Percentiles rank a stretch among this genome's conserved stretches.
Evolutionary conservation across 352 stramenopile genomes (phyloP).

Genomic region (Phytophthora meadii): DNA sequence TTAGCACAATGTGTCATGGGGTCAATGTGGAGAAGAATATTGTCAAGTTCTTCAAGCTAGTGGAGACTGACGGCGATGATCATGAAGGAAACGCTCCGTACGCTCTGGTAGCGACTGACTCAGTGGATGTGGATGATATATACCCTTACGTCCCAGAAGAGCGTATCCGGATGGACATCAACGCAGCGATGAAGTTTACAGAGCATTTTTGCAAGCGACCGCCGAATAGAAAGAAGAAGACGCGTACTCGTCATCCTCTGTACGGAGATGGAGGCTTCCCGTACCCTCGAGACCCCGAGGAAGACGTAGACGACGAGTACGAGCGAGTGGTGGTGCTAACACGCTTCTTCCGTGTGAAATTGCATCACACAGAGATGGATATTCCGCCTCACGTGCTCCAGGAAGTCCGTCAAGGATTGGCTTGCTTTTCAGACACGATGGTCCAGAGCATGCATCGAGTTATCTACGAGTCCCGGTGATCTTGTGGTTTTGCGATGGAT

Average conservation of each 20-base stretch:
- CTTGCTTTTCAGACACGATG: slow-evolving; percentile 48
- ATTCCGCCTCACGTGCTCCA: slow-evolving; percentile 39
- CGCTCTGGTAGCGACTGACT: slow-evolving; percentile 49
- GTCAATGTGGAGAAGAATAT: slow-evolving; percentile 59
- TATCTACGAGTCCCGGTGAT: slow-evolving; percentile 39
- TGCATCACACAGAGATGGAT: slow-evolving; percentile 46
- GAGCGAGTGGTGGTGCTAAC: slow-evolving; percentile 48
- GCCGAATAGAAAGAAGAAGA: slow-evolving; percentile 24
- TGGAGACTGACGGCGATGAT: slow-evolving; percentile 28
- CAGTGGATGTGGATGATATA: slow-evolving; percentile 59
- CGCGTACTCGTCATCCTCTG: slow-evolving; percentile 15
- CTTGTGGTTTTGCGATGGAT: slow-evolving; percentile 1
- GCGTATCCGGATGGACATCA: slow-evolving; percentile 60
- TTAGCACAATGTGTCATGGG: slow-evolving; percentile 47
- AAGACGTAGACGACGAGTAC: slow-evolving; percentile 26
- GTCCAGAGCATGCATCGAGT: slow-evolving; percentile 48
- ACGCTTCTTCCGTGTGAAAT: slow-evolving; percentile 40
- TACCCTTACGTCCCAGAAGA: slow-evolving; percentile 51
- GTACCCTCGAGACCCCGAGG: slow-evolving; percentile 20
- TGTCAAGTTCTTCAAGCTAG: slow-evolving; percentile 53
- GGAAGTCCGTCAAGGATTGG: slow-evolving; percentile 40
- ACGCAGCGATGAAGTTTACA: slow-evolving; percentile 50
- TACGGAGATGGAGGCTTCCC: slow-evolving; percentile 29
- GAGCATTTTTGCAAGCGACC: slow-evolving; percentile 43
- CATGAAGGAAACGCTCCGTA: slow-evolving; percentile 32